phyloP scores from a whole-genome alignment of 257 asterid genomes.

The Plantago ovata region DNA sequence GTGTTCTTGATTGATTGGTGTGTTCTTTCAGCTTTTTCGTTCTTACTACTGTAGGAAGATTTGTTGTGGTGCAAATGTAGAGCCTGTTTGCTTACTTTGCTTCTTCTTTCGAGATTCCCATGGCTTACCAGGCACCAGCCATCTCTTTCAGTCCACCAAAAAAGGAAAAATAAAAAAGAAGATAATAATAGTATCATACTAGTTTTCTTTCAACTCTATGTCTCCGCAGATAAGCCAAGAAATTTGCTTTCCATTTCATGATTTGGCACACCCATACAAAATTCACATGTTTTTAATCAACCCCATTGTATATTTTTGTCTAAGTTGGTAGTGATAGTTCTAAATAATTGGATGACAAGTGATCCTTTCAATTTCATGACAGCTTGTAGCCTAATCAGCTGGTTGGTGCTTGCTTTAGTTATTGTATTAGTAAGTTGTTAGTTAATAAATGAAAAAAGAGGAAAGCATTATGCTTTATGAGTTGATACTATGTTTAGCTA shows the following conservation, averaged over 20 bases:
- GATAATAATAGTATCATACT: too few relatives aligned
- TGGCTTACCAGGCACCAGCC: too few relatives aligned
- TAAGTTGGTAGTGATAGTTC: neutral
- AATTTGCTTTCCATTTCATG: neutral
- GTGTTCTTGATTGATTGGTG: too few relatives aligned
- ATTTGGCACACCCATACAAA: neutral
- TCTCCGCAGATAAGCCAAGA: neutral
- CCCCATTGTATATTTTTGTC: neutral
- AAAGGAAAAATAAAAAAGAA: too few relatives aligned
- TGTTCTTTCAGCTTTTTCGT: neutral
- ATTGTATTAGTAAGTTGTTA: neutral
- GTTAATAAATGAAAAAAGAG: neutral
- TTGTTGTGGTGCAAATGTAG: neutral
- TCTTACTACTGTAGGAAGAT: neutral
- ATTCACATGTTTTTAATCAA: neutral
- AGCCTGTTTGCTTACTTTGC: neutral
- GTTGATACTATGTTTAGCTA: neutral
- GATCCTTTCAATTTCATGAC: neutral
- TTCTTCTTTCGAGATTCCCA: neutral
- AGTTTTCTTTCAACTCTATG: neutral
- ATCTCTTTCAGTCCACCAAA: too few relatives aligned
- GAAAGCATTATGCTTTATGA: neutral
- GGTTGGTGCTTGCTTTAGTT: neutral
- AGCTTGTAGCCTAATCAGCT: constrained; percentile 4
- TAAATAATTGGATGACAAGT: neutral